These are phyloP conservation scores for Torulaspora indica DNA, from an alignment of 805 yeast genomes.

Conservation along the genomic window DNA sequence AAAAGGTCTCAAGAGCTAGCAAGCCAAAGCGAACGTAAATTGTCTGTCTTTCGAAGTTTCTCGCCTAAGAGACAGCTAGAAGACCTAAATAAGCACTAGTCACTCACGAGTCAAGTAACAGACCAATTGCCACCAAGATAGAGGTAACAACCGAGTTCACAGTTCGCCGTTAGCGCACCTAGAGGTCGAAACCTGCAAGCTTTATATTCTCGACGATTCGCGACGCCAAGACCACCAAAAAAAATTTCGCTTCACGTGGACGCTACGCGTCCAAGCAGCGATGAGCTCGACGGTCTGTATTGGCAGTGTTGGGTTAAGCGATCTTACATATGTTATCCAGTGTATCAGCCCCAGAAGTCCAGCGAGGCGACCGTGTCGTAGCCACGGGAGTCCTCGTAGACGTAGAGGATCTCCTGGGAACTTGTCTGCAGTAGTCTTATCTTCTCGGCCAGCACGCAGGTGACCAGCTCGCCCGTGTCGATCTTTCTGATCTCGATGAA, in stretches of 20 bases:
- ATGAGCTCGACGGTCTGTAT: not conserved
- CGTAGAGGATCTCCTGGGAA: conserved; percentile 90
- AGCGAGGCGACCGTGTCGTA: conserved; percentile 87
- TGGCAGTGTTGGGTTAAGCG: not conserved
- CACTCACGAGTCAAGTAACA: not conserved
- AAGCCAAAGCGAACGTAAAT: not conserved
- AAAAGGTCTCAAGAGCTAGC: not conserved
- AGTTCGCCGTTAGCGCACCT: no score
- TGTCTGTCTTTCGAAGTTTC: no score
- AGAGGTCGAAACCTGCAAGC: not conserved
- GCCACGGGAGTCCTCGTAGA: conserved; percentile 85
- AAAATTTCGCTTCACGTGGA: conserved; percentile 3
- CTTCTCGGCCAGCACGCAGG: conserved; percentile 90
- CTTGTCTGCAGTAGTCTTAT: conserved; percentile 83
- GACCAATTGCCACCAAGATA: not conserved
- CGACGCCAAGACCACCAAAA: conserved; percentile 4
- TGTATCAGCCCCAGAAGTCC: conserved; percentile 71
- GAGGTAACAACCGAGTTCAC: not conserved
- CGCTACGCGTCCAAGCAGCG: not conserved
- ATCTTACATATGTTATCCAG: not conserved
- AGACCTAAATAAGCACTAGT: no score
- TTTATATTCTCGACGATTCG: conserved; percentile 2
- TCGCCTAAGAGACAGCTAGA: no score
- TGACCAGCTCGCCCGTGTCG: conserved; percentile 75
- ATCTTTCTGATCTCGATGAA: conserved; percentile 91